A percentile compares a stretch with the other conserved stretches of the same genome.
Evolutionary conservation across 1,284 basidiomycete species (phyloP).

Genomic region (Sporisorium exsertum): DNA sequence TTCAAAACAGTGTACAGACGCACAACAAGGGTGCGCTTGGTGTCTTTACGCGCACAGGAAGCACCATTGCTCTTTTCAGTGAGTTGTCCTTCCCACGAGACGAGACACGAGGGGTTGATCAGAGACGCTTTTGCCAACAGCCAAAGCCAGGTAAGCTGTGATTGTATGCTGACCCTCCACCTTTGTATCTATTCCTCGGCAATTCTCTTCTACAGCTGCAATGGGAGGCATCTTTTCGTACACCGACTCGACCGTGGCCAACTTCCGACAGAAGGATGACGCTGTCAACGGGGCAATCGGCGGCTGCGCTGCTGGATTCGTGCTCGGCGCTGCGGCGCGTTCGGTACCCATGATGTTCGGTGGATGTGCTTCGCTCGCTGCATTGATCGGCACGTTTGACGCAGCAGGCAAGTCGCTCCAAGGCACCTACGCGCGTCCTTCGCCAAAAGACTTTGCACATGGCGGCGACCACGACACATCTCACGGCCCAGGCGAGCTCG

Average conservation of each 20-base stretch:
- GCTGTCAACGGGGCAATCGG: conserved; percentile 85
- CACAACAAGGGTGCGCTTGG: conserved; percentile 89
- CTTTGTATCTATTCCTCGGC: conserved; percentile 8
- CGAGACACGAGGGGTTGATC: too few relatives aligned
- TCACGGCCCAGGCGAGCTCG: conserved; percentile 64
- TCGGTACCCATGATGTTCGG: conserved; percentile 86
- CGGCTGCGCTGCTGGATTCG: conserved; percentile 91
- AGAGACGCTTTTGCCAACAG: too few relatives aligned
- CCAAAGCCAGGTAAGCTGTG: neutral
- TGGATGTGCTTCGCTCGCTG: conserved; percentile 83
- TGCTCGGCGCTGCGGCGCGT: conserved; percentile 86
- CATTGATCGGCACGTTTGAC: conserved; percentile 84
- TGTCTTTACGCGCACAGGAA: conserved; percentile 81
- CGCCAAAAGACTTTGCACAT: conserved; percentile 39
- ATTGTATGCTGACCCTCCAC: conserved; percentile 1
- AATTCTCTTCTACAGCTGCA: conserved; percentile 72
- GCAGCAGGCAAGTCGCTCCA: conserved; percentile 75
- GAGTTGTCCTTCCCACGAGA: too few relatives aligned
- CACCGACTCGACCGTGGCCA: conserved; percentile 83
- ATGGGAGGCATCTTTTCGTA: conserved; percentile 89
- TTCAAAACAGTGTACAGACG: conserved; percentile 65
- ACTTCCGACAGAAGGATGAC: conserved; percentile 84
- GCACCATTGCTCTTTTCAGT: conserved; percentile 82
- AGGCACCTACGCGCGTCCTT: conserved; percentile 44
- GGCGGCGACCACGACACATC: conserved; percentile 49